A percentile compares a stretch with the other conserved stretches of the same genome.
These are phyloP conservation scores for Pseudozyma flocculosa DNA, from an alignment of 1,284 basidiomycete species.

Conservation along the genomic window DNA sequence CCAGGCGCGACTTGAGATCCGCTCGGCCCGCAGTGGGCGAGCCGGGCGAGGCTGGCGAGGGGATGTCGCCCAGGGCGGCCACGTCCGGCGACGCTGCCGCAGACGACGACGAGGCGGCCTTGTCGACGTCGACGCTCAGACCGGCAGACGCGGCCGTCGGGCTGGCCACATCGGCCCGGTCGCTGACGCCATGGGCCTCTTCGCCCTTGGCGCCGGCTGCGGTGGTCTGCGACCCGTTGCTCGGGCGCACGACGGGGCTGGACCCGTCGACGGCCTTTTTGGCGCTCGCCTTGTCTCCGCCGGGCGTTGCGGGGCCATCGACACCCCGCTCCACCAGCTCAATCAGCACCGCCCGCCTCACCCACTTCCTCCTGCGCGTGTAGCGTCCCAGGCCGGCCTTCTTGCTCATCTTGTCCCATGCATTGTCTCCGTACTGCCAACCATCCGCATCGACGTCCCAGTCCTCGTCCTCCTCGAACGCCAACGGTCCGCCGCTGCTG, in stretches of 20 bases:
- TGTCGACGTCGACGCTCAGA: neutral
- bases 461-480: slow-evolving; percentile 4
- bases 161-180: no score
- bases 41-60: no score
- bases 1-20: slow-evolving; percentile 12
- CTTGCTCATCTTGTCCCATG: slow-evolving; percentile 79
- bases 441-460: slow-evolving; percentile 76
- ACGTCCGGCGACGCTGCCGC: neutral
- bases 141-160: no score
- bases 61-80: neutral
- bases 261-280: no score
- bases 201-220: no score
- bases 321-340: slow-evolving; percentile 52
- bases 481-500: no score
- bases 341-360: slow-evolving; percentile 57
- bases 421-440: slow-evolving; percentile 93
- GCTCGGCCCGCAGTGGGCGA: slow-evolving; percentile 3
- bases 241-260: no score
- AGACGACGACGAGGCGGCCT: neutral
- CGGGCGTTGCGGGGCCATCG: slow-evolving; percentile 6
- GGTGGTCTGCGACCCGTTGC: no score
- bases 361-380: slow-evolving; percentile 59
- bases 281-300: no score
- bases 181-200: no score
- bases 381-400: slow-evolving; percentile 78